Base-by-base conservation (phyloP, 768 basidiomycete genomes). In the Tulasnella sp. region DNA sequence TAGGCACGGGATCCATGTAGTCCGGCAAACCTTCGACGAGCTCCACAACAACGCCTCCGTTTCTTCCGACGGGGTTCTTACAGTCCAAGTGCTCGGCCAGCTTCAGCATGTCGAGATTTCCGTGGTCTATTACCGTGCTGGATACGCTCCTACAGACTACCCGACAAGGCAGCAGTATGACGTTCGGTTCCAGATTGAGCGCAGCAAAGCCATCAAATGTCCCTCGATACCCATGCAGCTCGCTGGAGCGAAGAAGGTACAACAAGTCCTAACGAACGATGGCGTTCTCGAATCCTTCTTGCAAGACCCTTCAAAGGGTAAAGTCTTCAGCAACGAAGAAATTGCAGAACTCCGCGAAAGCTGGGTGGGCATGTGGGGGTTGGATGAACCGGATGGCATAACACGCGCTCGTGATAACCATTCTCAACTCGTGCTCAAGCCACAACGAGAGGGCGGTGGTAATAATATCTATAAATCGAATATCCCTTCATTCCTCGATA, bases 371-470 rank as follows among this genome's bases (percentile, higher is more conserved):
- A 90, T 99, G 87, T 98, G 91, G 89, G 89, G 90, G 0, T 83
- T 99, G 75, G 83, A 85, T 64, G 77, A 76, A 16, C 79, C 81
- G 26, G 85, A 86, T 6, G 86, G 83, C 0, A 82, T 88, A n/a
- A 75, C 77, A 32, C 81, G 83, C 62, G 91, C 92, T 0, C 82
- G 83, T 22, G 79, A 80, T 11, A 75, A 81, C 16, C 84, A 88
- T 0, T 78, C 80, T 6, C 81, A 83, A 6, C 86, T 94, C 34
- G 96, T 98, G 1, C 84, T 99, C 64, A 99, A 99, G 79, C 96
- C 96, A 0, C 96, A 98, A 79, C 86, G 95, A n/a, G 96, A 99
- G 82, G 96, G 96, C 1, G 96, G 96, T 0, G 96, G 96, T 8
- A 97, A 98, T 77, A 99, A 99, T 76, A 85, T 98, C 32, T 98